A percentile compares a stretch with the other conserved stretches of the same genome.
These are phyloP conservation scores for Cladosporium sp. DNA, from an alignment of 2,329 filamentous ascomycete genomes.

Conservation along the genomic window DNA sequence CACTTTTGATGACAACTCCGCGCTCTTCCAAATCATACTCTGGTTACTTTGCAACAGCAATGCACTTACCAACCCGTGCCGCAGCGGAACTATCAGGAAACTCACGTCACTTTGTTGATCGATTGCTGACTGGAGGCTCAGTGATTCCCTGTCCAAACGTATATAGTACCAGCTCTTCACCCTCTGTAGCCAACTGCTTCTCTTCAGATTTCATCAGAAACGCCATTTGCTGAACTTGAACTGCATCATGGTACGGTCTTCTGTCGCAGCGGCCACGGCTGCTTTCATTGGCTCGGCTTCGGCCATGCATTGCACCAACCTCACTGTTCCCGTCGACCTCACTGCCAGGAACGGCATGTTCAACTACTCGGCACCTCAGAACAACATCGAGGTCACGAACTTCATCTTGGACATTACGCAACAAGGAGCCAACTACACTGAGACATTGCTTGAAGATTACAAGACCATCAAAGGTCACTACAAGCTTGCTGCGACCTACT, in stretches of 20 bases:
- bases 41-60: not conserved
- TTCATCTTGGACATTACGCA: conserved; percentile 54
- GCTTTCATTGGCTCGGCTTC: conserved; percentile 28
- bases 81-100: not conserved
- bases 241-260: conserved; percentile 28
- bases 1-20: not conserved
- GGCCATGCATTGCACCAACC: conserved; percentile 46
- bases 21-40: conserved; percentile 11
- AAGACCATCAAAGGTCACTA: conserved; percentile 55
- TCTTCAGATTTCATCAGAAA: not conserved
- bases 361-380: conserved; percentile 44
- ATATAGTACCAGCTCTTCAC: not conserved
- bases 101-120: conserved; percentile 1
- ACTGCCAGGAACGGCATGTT: conserved; percentile 57
- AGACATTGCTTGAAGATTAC: conserved; percentile 51
- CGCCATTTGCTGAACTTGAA: not conserved
- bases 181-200: not conserved
- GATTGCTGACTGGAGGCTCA: not conserved
- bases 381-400: conserved; percentile 59
- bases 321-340: conserved; percentile 59
- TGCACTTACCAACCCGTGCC: conserved; percentile 11
- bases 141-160: not conserved
- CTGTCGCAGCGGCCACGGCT: conserved; percentile 26
- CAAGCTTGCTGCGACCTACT: conserved; percentile 62
- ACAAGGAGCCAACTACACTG: conserved; percentile 54